Evolutionary conservation across 768 basidiomycete species (phyloP).

Genomic region (Boletus coccyginus): DNA sequence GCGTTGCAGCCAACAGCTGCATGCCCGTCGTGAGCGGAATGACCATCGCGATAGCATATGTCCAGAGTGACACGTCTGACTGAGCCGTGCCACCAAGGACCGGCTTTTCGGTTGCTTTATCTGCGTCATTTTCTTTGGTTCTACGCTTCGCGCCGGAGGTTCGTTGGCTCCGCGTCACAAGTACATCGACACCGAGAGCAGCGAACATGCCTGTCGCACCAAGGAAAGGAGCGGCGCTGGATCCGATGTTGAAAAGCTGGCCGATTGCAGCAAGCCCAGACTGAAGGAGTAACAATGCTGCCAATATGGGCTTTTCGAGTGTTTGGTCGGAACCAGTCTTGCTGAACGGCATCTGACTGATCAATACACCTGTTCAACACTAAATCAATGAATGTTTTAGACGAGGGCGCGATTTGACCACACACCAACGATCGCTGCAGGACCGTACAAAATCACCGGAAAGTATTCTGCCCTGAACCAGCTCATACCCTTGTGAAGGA

Average conservation of each 20-base stretch:
- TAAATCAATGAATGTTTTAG: not conserved
- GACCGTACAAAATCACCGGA: conserved; percentile 67
- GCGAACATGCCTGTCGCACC: conserved; percentile 53
- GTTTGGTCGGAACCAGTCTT: conserved; percentile 24
- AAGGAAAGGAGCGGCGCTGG: conserved; percentile 73
- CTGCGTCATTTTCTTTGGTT: conserved; percentile 1
- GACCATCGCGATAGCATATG: conserved; percentile 60
- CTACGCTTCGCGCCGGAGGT: not conserved
- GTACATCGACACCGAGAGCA: conserved; percentile 52
- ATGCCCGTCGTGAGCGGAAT: conserved; percentile 56
- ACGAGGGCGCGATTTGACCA: not conserved
- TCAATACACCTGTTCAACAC: conserved; percentile 49
- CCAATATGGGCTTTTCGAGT: conserved; percentile 60
- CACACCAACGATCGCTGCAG: conserved; percentile 70
- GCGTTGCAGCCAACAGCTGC: conserved; percentile 54
- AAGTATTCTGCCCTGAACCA: conserved; percentile 80
- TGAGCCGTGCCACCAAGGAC: conserved; percentile 7
- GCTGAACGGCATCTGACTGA: conserved; percentile 58
- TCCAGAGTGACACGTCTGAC: conserved; percentile 49
- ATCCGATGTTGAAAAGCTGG: conserved; percentile 71
- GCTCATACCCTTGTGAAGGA: conserved; percentile 69
- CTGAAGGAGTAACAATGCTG: conserved; percentile 60
- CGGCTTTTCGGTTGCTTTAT: not conserved
- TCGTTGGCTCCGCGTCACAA: conserved; percentile 28
- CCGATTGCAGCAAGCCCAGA: conserved; percentile 50